Evolutionary conservation across 75 land plant genomes (phyloP), one percentile per base, ranked within the genome.

Genomic region (Selaginella moellendorffii): DNA sequence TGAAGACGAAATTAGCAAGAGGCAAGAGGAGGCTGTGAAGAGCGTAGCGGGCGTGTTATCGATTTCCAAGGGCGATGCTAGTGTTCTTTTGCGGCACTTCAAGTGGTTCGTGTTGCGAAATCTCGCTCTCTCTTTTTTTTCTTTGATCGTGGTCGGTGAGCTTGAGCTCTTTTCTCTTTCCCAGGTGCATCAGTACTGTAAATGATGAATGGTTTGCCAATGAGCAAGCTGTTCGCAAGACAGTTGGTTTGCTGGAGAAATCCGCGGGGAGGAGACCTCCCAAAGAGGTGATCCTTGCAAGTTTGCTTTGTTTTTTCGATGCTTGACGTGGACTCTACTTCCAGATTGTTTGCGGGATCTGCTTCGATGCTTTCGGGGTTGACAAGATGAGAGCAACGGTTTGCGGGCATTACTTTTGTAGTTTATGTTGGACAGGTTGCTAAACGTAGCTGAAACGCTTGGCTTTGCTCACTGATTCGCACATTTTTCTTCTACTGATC

Each of bases 201-300:
- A 78, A 87, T 69, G 91, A 87, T 61, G 88, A 75, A 74, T 87
- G 91, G 91, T 87, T 87, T 79, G 85, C 78, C 18, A 76, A 87
- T 73, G 91, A 87, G 64, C 83, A 81, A 20, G 71, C 70, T 27
- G 85, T 87, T n/a, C 78, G 91, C 0, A 71, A 58, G 20, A 65
- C 64, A 58, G 88, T 87, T 53, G 91, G 91, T 0, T 64, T 87
- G 65, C 63, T 82, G 51, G 78, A 77, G 36, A 75, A 75, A 28
- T 77, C 68, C 21, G 53, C 74, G 19, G 72, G 67, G 21, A 17
- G 68, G 28, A 70, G 29, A 22, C 56, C 61, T 58, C 25, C 54
- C 52, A 75, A 69, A 54, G 86, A 75, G 29, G 77, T 79, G 66
- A 62, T 31, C 23, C 24, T 25, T 12, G 42, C 36, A 26, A 30